Evolutionary conservation across 768 basidiomycete species (phyloP).

Genomic region (Psilocybe cyanescens): DNA sequence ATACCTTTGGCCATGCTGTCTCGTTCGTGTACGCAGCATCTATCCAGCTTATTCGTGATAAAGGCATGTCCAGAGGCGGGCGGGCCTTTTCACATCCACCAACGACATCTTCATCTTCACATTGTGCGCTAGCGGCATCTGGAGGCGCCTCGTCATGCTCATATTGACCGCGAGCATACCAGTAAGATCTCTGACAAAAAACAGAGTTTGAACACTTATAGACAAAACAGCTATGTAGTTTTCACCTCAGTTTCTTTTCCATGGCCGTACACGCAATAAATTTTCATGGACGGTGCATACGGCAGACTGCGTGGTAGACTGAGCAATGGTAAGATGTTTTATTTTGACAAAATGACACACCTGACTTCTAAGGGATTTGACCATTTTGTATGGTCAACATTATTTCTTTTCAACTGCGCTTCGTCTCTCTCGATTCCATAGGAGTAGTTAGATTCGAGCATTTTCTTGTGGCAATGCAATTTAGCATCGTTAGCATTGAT

Average conservation of each 20-base stretch:
- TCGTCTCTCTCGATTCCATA: constrained; percentile 86
- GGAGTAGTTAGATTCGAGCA: constrained; percentile 86
- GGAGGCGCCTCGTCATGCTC: constrained; percentile 62
- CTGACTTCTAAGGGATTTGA: constrained; percentile 86
- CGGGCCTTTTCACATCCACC: constrained; percentile 45
- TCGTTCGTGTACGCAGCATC: constrained; percentile 83
- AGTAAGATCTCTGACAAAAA: constrained; percentile 74
- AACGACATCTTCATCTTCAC: constrained; percentile 44
- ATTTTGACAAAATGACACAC: constrained; percentile 34
- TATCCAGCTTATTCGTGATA: constrained; percentile 75
- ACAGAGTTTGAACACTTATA: background rate
- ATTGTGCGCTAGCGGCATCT: constrained; percentile 47
- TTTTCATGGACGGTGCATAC: constrained; percentile 87
- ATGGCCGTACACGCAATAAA: constrained; percentile 92
- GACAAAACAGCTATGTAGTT: background rate
- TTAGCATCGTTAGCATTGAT: background rate
- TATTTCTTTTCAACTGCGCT: constrained; percentile 62
- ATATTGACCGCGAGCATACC: constrained; percentile 76
- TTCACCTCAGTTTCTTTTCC: constrained; percentile 92
- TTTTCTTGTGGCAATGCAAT: constrained; percentile 52
- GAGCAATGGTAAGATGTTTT: background rate
- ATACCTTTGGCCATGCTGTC: constrained; percentile 55
- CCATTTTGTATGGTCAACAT: constrained; percentile 84
- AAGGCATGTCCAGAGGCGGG: constrained; percentile 55
- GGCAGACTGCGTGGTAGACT: constrained; percentile 62